These are phyloP conservation scores for Kwoniella sp. DNA, from an alignment of 768 basidiomycete genomes.

Conservation along the genomic window DNA sequence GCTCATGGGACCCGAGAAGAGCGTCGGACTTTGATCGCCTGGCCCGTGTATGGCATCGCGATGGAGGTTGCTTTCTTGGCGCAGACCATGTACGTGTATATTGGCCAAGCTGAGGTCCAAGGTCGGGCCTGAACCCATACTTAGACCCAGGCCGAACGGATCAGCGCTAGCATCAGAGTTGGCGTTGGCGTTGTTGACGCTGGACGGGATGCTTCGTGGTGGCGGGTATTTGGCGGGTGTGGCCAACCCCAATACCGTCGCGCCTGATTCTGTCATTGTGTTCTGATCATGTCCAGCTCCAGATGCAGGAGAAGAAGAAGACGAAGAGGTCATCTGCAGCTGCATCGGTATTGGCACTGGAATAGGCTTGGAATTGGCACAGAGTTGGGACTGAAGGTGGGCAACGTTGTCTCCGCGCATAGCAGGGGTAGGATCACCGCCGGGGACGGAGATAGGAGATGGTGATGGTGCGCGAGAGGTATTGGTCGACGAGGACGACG, in stretches of 20 bases:
- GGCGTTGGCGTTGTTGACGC: not conserved
- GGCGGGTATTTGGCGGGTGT: not conserved
- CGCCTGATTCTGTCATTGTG: not conserved
- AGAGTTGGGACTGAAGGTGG: too few relatives aligned
- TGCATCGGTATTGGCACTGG: too few relatives aligned
- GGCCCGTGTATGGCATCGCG: not conserved
- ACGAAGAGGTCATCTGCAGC: too few relatives aligned
- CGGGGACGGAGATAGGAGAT: not conserved
- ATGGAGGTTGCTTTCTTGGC: too few relatives aligned
- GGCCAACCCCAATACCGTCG: too few relatives aligned
- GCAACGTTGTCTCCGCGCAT: not conserved
- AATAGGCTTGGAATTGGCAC: too few relatives aligned
- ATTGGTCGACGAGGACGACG: not conserved
- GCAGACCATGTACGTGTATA: too few relatives aligned
- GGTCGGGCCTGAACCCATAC: not conserved
- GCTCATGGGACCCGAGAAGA: not conserved
- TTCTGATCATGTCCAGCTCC: too few relatives aligned
- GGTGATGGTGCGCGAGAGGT: slow-evolving; percentile 10
- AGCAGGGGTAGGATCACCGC: not conserved
- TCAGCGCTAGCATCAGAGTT: not conserved
- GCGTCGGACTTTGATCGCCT: not conserved
- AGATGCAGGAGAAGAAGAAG: too few relatives aligned
- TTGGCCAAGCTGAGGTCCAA: too few relatives aligned
- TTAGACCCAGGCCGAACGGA: not conserved
- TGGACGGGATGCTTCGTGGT: not conserved